Evolutionary conservation across 495 filamentous ascomycete species (phyloP).

Genomic region (Penicillium steckii): DNA sequence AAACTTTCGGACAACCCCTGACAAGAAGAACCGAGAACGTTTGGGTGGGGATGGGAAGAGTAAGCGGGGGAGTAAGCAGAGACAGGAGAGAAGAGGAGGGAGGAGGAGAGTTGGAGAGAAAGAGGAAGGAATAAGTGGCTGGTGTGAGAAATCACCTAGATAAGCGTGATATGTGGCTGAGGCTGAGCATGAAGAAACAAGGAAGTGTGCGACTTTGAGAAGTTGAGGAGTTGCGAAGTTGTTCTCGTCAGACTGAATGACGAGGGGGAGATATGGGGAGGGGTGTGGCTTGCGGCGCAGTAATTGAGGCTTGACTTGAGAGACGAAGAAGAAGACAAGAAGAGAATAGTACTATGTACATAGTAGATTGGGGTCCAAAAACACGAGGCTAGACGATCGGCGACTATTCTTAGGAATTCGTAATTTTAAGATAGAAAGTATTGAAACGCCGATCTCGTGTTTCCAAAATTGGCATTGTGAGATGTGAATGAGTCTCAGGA

Average conservation of each 20-base stretch:
- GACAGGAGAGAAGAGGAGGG: neutral
- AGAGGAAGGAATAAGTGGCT: conserved; percentile 17
- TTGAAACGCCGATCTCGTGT: conserved; percentile 8
- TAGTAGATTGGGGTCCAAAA: conserved; percentile 18
- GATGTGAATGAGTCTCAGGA: too few species aligned
- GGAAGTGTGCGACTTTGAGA: too few species aligned
- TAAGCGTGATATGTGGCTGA: conserved; percentile 19
- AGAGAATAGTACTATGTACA: neutral
- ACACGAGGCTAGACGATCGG: neutral
- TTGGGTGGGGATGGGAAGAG: neutral
- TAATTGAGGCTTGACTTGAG: conserved; percentile 10
- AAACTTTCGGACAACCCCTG: neutral
- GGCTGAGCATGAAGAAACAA: conserved; percentile 17
- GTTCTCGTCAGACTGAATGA: neutral
- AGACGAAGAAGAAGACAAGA: neutral
- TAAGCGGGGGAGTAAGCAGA: neutral
- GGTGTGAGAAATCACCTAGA: conserved; percentile 19
- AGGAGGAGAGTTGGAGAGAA: neutral
- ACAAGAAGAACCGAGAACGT: neutral
- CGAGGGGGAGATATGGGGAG: neutral
- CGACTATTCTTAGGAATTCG: conserved; percentile 19
- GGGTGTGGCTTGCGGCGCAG: conserved; percentile 22
- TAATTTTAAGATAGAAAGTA: too few species aligned
- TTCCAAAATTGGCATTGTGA: conserved; percentile 9
- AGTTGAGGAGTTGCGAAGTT: too few species aligned